Percentiles rank a stretch among this genome's conserved stretches.
phyloP scores from a whole-genome alignment of 2,329 filamentous ascomycete genomes.

The Xylariaceae sp. region DNA sequence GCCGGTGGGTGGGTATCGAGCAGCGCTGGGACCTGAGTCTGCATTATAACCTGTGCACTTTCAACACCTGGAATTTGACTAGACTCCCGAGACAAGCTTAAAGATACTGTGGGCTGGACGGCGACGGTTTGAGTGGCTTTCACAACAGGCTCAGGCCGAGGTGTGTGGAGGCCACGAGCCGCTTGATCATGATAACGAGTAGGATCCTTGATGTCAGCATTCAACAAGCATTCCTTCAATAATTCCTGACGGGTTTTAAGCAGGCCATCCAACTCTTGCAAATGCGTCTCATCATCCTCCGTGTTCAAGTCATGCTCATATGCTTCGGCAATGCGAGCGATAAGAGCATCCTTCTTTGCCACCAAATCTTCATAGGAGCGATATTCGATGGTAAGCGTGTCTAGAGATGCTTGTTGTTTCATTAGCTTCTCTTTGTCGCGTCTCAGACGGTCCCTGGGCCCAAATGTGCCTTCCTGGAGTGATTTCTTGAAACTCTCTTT shows the following conservation, averaged over 20 bases:
- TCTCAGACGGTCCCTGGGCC: slow-evolving; percentile 46
- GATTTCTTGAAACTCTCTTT: slow-evolving; percentile 45
- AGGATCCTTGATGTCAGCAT: slow-evolving; percentile 44
- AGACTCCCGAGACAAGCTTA: slow-evolving; percentile 34
- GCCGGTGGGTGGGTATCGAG: slow-evolving; percentile 14
- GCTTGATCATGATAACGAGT: slow-evolving; percentile 36
- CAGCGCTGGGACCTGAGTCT: slow-evolving; percentile 44
- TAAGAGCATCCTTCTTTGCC: slow-evolving; percentile 43
- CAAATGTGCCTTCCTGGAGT: slow-evolving; percentile 44
- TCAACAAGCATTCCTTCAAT: slow-evolving; percentile 40
- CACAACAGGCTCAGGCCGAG: slow-evolving; percentile 36
- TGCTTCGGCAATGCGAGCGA: slow-evolving; percentile 45
- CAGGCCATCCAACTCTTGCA: slow-evolving; percentile 46
- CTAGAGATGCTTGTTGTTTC: slow-evolving; percentile 44
- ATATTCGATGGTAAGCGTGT: slow-evolving; percentile 40
- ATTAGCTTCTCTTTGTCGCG: slow-evolving; percentile 46
- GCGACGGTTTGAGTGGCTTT: slow-evolving; percentile 43
- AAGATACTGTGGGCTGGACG: slow-evolving; percentile 27
- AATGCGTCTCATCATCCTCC: slow-evolving; percentile 46
- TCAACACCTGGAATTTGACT: slow-evolving; percentile 25
- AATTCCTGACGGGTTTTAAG: slow-evolving; percentile 43
- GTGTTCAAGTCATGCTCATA: slow-evolving; percentile 51
- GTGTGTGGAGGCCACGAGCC: slow-evolving; percentile 16
- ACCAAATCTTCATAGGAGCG: slow-evolving; percentile 41
- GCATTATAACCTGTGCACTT: slow-evolving; percentile 46